Evolutionary conservation across 1,139 yeast genomes (phyloP).

Genomic region (Taphrina populina): DNA sequence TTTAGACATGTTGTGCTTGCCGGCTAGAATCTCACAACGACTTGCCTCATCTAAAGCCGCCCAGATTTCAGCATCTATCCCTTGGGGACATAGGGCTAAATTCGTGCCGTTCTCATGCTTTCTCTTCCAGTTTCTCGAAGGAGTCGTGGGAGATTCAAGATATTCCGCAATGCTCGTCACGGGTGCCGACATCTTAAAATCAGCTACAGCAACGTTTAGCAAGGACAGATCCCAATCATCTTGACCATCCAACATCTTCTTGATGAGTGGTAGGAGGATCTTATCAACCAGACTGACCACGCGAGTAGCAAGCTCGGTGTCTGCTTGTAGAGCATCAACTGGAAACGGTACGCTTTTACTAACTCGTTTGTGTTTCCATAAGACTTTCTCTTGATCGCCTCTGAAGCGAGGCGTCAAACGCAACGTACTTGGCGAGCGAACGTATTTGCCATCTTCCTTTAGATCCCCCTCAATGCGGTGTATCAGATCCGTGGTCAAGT

Average conservation of each 20-base stretch:
- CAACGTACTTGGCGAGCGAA: constrained; percentile 24
- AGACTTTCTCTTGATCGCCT: constrained; percentile 20
- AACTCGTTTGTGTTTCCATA: constrained; percentile 21
- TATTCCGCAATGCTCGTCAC: constrained; percentile 7
- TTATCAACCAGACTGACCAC: constrained; percentile 30
- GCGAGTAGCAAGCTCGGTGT: not conserved
- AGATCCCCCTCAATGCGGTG: constrained; percentile 33
- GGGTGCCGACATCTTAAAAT: constrained; percentile 22
- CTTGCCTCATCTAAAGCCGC: constrained; percentile 6
- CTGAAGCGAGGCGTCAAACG: constrained; percentile 19
- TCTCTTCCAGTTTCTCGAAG: not conserved
- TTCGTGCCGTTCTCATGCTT: not conserved
- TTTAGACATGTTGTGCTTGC: not conserved
- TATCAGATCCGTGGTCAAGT: constrained; percentile 28
- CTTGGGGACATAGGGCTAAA: constrained; percentile 9
- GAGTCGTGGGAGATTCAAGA: not conserved
- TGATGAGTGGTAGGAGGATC: constrained; percentile 32
- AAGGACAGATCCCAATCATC: constrained; percentile 32
- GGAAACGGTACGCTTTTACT: constrained; percentile 34
- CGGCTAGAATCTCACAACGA: constrained; percentile 4
- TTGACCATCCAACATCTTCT: constrained; percentile 2
- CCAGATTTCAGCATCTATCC: constrained; percentile 21
- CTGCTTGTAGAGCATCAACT: constrained; percentile 9
- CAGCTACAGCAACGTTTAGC: constrained; percentile 35
- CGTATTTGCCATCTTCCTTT: constrained; percentile 10